Percentiles rank a stretch among this genome's conserved stretches.
phyloP scores from a whole-genome alignment of 345 rosid genomes.

The Lepidium didymum region DNA sequence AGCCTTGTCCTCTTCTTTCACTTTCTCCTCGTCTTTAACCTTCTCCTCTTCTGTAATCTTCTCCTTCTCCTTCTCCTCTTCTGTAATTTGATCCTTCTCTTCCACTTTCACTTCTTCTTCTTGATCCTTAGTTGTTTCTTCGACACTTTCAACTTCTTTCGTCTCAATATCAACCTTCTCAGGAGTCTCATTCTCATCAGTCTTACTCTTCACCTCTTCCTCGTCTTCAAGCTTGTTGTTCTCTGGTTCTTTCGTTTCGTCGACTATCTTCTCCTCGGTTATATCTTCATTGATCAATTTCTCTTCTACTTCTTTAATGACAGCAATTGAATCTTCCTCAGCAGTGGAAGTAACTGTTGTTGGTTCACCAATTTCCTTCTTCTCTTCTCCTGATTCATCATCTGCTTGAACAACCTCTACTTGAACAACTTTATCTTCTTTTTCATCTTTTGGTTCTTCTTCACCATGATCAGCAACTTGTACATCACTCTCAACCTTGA shows the following conservation, averaged over 20 bases:
- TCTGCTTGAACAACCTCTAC: constrained; percentile 6
- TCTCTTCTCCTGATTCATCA: constrained; percentile 29
- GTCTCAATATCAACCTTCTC: constrained; percentile 11
- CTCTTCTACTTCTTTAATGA: background rate
- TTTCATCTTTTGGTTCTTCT: constrained; percentile 18
- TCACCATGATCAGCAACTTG: background rate
- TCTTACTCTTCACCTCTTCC: constrained; percentile 9
- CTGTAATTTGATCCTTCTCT: background rate
- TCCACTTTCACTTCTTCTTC: background rate
- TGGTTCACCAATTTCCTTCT: background rate
- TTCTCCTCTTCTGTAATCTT: constrained; percentile 23
- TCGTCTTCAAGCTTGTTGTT: constrained; percentile 4
- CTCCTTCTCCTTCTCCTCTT: background rate
- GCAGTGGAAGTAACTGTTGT: constrained; percentile 2
- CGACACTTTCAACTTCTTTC: constrained; percentile 8
- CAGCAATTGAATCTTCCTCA: constrained; percentile 17
- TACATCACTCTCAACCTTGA: constrained; percentile 22
- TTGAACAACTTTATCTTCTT: constrained; percentile 17
- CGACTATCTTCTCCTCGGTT: constrained; percentile 12
- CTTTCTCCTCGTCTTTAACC: constrained; percentile 20
- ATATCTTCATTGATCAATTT: constrained; percentile 11
- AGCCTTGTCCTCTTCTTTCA: background rate
- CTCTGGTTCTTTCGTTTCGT: constrained; percentile 17
- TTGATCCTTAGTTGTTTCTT: background rate
- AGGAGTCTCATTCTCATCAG: constrained; percentile 8